phyloP scores from a whole-genome alignment of 331 rosid species.

The Acacia pycnantha region DNA sequence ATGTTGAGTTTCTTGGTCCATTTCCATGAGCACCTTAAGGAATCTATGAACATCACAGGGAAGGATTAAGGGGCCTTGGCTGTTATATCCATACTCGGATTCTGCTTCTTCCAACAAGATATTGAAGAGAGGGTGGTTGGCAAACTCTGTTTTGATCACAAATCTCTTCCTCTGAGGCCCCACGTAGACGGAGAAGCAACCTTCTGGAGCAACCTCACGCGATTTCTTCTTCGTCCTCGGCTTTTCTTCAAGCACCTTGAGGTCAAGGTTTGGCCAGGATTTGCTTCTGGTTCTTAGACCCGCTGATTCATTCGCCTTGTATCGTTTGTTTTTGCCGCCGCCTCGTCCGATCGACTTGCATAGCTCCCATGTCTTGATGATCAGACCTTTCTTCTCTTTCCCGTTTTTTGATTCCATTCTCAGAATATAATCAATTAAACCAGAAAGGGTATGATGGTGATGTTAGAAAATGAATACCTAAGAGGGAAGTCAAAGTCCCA shows the following conservation, averaged over 20 bases:
- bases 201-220: constrained; percentile 53
- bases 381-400: constrained; percentile 50
- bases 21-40: constrained; percentile 59
- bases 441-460: background rate
- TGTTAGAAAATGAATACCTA: no score
- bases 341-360: constrained; percentile 70
- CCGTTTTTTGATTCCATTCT: constrained; percentile 18
- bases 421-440: background rate
- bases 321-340: background rate
- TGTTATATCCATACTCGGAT: constrained; percentile 64
- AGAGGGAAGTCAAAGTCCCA: background rate
- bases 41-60: constrained; percentile 72
- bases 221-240: constrained; percentile 7
- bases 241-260: background rate
- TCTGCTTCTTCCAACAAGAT: constrained; percentile 81
- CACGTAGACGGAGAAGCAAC: constrained; percentile 83
- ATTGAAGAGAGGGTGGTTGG: constrained; percentile 81
- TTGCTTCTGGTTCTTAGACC: constrained; percentile 35
- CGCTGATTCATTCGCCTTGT: background rate
- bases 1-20: constrained; percentile 41
- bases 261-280: constrained; percentile 26
- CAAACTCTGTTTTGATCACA: constrained; percentile 60
- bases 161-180: constrained; percentile 69
- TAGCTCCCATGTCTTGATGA: constrained; percentile 72
- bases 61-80: constrained; percentile 70